phyloP scores from a whole-genome alignment of 768 basidiomycete species.

The Auricularia heimuer region DNA sequence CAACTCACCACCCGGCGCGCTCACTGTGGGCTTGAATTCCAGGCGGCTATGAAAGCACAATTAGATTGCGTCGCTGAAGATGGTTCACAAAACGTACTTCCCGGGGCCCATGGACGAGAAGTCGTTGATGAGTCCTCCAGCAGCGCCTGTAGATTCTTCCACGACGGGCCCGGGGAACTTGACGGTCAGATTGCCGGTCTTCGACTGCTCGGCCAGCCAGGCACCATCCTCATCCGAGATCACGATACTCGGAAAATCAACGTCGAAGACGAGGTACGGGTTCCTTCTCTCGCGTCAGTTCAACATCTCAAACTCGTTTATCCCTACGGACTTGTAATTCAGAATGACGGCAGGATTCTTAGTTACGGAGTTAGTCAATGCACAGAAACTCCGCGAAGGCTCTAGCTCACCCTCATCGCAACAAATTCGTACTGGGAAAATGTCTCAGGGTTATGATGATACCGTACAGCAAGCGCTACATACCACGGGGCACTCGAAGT shows the following conservation, averaged over 20 bases:
- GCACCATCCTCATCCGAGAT: neutral
- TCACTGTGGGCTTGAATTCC: slow-evolving; percentile 13
- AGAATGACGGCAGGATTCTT: neutral
- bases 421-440: neutral
- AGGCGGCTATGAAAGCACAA: too few relatives aligned
- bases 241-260: neutral
- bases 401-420: too few relatives aligned
- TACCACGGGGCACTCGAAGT: neutral
- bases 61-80: too few relatives aligned
- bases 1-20: slow-evolving; percentile 11
- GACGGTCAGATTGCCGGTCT: neutral
- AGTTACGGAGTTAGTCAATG: neutral
- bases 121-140: slow-evolving; percentile 18
- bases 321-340: neutral
- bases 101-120: slow-evolving; percentile 25
- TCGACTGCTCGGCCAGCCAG: neutral
- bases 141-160: slow-evolving; percentile 13
- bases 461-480: neutral
- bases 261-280: too few relatives aligned
- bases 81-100: slow-evolving; percentile 12
- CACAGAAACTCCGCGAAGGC: too few relatives aligned
- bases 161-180: neutral
- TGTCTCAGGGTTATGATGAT: neutral
- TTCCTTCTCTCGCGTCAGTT: neutral
- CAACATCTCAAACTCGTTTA: too few relatives aligned